Base-by-base conservation (phyloP, 2,329 filamentous ascomycete genomes). In the Paecilomyces dactylethromorphus region DNA sequence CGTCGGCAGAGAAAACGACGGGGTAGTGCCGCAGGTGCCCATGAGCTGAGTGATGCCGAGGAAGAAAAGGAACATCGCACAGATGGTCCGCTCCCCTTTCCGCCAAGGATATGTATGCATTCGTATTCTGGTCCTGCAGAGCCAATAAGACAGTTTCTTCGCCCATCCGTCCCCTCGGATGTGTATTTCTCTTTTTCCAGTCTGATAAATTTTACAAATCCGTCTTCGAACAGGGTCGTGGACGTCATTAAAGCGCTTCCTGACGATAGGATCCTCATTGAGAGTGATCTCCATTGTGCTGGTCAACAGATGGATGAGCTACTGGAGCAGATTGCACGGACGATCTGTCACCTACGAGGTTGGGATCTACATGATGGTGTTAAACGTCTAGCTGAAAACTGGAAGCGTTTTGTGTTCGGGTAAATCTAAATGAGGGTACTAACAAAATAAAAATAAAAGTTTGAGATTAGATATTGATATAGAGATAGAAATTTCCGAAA, bases 181-280 rank as follows among this genome's bases (percentile, higher is more conserved):
- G 82, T 97, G 21, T 99, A 87, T 74, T 92, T 96, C 66, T 96
- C 92, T 1, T 95, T 97, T 70, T 97, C 92, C 1, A 82, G 82
- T 0, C 87, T 86, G 5, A 89, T 99, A 66, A 99, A 97, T 69
- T 83, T 92, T 66, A 81, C 82, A 32, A 78, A 83, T 18, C 74
- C 71, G 65, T 65, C 79, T 67, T 69, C 79, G 52, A 79, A 78
- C 66, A 84, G 87, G 58, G 84, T 84, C 3, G 81, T 84, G 24
- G 86, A 92, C 21, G 83, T 87, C 21, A 82, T 97, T 54, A 84
- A 82, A 60, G 82, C 83, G 2, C 81, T 95, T 2, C 93, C 94
- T 0, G 88, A 91, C 63, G 84, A 93, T 65, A 82, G 87, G 56
- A 78, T 99, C 12, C 80, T 99, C 21, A 82, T 96, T 2, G 94